Conservation (phyloP, 179 eudicot genomes). For the Nepenthes alata region DNA sequence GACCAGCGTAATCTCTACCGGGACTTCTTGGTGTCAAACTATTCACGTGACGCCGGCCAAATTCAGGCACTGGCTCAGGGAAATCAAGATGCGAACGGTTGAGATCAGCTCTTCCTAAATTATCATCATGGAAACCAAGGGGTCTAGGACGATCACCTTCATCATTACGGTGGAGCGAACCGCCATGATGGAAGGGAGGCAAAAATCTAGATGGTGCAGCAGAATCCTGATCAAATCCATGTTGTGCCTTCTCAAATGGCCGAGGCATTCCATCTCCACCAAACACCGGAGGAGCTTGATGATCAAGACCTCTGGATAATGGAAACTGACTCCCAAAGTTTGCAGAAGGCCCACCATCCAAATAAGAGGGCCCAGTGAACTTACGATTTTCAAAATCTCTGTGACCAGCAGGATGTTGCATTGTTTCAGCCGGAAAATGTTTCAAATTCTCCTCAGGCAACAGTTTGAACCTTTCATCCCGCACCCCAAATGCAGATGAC, state of each 20-base stretch:
- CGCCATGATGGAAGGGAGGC: slow-evolving; percentile 32
- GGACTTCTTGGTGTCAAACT: slow-evolving; percentile 44
- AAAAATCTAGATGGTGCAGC: slow-evolving; percentile 24
- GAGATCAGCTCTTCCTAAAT: slow-evolving; percentile 26
- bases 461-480: slow-evolving; percentile 39
- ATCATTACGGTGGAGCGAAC: slow-evolving; percentile 19
- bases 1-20: slow-evolving; percentile 37
- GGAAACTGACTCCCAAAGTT: slow-evolving; percentile 25
- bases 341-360: slow-evolving; percentile 28
- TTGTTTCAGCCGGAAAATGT: slow-evolving; percentile 26
- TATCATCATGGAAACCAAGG: slow-evolving; percentile 32
- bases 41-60: slow-evolving; percentile 52
- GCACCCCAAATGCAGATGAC: slow-evolving; percentile 25
- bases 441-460: slow-evolving; percentile 32
- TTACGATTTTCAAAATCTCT: slow-evolving; percentile 40
- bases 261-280: slow-evolving; percentile 29
- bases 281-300: slow-evolving; percentile 25
- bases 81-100: slow-evolving; percentile 31
- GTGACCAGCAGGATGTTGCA: slow-evolving; percentile 17
- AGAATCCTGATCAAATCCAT: slow-evolving; percentile 27
- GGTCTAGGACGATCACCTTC: slow-evolving; percentile 26
- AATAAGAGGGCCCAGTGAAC: slow-evolving; percentile 35
- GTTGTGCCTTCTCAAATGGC: slow-evolving; percentile 36
- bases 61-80: slow-evolving; percentile 38
- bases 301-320: slow-evolving; percentile 31